Evolutionary conservation across 169 alveolate genomes (phyloP), one percentile per base, ranked within the genome.

Genomic region (Eimeria acervulina): DNA sequence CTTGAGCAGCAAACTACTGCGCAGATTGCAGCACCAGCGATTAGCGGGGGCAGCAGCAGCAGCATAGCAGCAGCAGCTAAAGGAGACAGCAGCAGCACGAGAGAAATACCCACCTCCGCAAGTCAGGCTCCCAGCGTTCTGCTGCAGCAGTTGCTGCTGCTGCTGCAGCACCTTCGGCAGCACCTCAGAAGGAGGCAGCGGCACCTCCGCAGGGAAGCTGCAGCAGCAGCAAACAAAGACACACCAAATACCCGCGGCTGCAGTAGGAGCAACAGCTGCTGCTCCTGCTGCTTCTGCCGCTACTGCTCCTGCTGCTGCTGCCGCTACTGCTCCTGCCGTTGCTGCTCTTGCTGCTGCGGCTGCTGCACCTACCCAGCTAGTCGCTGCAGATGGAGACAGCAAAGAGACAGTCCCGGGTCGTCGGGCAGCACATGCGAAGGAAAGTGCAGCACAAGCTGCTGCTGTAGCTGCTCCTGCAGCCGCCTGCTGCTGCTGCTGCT

Each of bases 401-500:
- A 80, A n/a, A 80, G 89, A 40, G 89, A 40, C 42, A 80, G 89
- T 19, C 61, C 33, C 10, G 52, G 55, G 52, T 36, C 36, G 36
- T 84, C 59, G 68, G 21, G 68, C 19, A 59, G 68, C 68, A 13
- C 85, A 38, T 40, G 51, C n/a, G 59, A 0, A 19, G 92, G 55
- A 8, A 52, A 84, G 38, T 33, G 76, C 78, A 84, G 61, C 89
- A 80, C 89, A 28, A 81, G 74, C 90, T 81, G 90, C 72, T 81
- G 90, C 90, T 81, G 90, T 74, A 51, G 90, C 72, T 81, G 90
- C 72, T 81, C 74, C 33, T 81, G 90, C 68, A 80, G 40, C 61
- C 89, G 89, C 89, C 40, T 44, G 90, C 90, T 81, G 90, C 90
- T 81, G 90, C 74, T 81, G 90, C 90, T 81, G 72, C 42, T 23